Evolutionary conservation across 306 rosid genomes (phyloP).

Genomic region (Rosa persica): DNA sequence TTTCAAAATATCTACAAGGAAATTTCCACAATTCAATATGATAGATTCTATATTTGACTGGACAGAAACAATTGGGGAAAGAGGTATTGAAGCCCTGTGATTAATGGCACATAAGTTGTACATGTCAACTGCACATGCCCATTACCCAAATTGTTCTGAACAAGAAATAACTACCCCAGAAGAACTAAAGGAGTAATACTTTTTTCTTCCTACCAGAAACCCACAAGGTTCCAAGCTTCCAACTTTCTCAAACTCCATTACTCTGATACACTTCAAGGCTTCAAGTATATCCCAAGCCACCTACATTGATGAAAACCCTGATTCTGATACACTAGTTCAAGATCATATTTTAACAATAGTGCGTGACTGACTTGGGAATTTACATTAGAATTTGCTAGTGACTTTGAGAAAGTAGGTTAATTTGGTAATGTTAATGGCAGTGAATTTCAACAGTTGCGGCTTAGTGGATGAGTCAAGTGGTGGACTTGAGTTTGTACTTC

Average conservation of each 20-base stretch:
- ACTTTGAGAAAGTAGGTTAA: not conserved
- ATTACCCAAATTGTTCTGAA: not conserved
- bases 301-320: not conserved
- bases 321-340: not conserved
- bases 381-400: not conserved
- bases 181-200: not conserved
- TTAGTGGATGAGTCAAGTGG: not conserved
- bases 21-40: not conserved
- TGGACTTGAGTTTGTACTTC: not conserved
- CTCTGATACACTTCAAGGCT: not conserved
- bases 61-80: not conserved
- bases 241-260: not conserved
- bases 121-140: not conserved
- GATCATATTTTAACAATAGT: not conserved
- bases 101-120: not conserved
- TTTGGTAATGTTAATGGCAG: not conserved
- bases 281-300: not conserved
- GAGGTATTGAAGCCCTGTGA: not conserved
- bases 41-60: not conserved
- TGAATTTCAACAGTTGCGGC: slow-evolving; percentile 17
- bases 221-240: not conserved
- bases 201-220: not conserved
- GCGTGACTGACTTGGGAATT: not conserved
- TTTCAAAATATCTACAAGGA: not conserved
- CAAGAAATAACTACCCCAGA: not conserved